Evolutionary conservation across 192 early-diverging fungal species (phyloP).

Genomic region (Geosiphon pyriformis): DNA sequence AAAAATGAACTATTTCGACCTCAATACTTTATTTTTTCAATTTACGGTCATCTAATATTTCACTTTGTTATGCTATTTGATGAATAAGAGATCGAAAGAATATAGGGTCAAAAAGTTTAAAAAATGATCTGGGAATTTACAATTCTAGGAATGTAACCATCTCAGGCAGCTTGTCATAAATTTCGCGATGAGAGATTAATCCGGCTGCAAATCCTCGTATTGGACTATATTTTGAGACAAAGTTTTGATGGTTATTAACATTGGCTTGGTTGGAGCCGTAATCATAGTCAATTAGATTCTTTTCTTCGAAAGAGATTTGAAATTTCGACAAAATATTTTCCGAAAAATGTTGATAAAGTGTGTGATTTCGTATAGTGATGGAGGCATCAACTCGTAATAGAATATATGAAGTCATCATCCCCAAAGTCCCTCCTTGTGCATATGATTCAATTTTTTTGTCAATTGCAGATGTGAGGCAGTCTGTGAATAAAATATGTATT

Average conservation of each 20-base stretch:
- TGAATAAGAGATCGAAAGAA: too few species aligned
- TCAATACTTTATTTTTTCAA: too few species aligned
- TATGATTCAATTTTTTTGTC: conserved; percentile 11
- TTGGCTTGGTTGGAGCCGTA: not conserved
- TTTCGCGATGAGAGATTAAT: conserved; percentile 2
- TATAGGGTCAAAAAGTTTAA: too few species aligned
- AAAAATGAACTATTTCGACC: too few species aligned
- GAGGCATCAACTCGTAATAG: not conserved
- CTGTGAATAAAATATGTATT: conserved; percentile 15
- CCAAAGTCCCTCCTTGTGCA: conserved; percentile 8
- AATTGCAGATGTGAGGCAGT: not conserved
- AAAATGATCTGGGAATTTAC: not conserved
- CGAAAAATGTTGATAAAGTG: not conserved
- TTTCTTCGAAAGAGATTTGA: not conserved
- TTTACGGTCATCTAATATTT: too few species aligned
- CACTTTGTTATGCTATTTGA: too few species aligned
- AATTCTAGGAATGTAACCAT: not conserved
- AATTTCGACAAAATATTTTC: conserved; percentile 11
- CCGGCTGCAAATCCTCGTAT: conserved; percentile 16
- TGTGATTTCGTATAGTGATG: not conserved
- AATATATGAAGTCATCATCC: not conserved
- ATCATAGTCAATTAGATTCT: not conserved
- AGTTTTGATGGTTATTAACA: not conserved
- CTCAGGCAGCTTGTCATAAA: not conserved
- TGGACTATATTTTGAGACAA: not conserved